Evolutionary conservation across 257 asterid species (phyloP), one percentile per base, ranked within the genome.

Genomic region (Capsicum rhomboideum): DNA sequence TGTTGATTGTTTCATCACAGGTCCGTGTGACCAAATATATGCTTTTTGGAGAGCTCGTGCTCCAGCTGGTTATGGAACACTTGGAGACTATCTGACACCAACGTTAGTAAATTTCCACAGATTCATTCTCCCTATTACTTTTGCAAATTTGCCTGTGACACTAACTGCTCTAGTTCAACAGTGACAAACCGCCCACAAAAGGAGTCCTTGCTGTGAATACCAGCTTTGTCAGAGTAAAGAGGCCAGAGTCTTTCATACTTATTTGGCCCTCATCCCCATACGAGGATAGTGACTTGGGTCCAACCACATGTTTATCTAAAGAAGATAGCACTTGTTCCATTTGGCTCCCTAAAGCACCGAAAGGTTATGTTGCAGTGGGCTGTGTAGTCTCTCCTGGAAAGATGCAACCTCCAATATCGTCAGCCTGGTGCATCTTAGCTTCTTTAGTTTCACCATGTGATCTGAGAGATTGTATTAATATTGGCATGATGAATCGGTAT

Each of bases 11-110:
- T 49, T 50, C 63, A 26, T 49, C 81, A 49, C 63, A 75, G 81
- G 81, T 75, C 61, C 63, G 2, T 75, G 61, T 79, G 92, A 85
- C 82, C 96, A 92, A 86, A 89, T 90, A 83, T 91, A 91, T 88
- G 89, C 94, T 78, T 96, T 96, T 83, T 96, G 99, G 99, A 92
- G 98, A 91, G 96, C 99, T 83, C 98, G 94, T 46, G 99, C 96
- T 63, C 99, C 99, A 29, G 91, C 97, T 74, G 99, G 99, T 87
- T 96, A 92, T 91, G 98, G 94, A 55, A 87, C 91, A 69, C 94
- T 96, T 13, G 98, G 98, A 55, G 99, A 96, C 92, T 94, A 93
- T 93, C 87, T 96, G 85, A 96, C 99, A 42, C 99, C 99, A 83
- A 82, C 86, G 99, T 96, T 82, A 88, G 99, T 90, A 87, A 85